Conservation (phyloP, 2,329 filamentous ascomycete genomes). For the Cladophialophora yegresii region DNA sequence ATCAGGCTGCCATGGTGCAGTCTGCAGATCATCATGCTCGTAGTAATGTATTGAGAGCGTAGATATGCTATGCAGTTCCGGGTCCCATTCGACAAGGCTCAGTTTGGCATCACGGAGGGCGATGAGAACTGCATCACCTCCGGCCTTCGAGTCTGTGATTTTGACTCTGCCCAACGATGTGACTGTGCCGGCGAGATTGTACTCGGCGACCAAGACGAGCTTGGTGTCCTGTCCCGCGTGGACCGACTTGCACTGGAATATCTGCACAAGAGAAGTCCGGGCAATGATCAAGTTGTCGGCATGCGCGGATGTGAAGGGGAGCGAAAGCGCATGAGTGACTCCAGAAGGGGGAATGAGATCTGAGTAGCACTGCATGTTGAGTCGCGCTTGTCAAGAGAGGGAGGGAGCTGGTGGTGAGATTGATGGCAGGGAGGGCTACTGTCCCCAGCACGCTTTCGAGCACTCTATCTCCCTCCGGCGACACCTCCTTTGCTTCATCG, state of each 20-base stretch:
- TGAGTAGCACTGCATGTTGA: constrained; percentile 90
- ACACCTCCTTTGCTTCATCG: neutral
- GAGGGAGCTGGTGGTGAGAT: neutral
- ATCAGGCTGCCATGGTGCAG: constrained; percentile 77
- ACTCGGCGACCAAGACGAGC: constrained; percentile 82
- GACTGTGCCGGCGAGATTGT: constrained; percentile 78
- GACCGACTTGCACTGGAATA: constrained; percentile 74
- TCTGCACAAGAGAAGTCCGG: constrained; percentile 88
- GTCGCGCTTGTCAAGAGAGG: neutral
- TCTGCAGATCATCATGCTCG: constrained; percentile 85
- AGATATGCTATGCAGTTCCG: constrained; percentile 72
- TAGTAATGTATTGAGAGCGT: constrained; percentile 98
- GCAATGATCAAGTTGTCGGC: constrained; percentile 86
- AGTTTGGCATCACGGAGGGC: constrained; percentile 90
- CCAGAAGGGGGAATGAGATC: constrained; percentile 93
- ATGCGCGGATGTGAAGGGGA: constrained; percentile 74
- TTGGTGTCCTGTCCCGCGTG: constrained; percentile 62
- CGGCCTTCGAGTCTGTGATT: constrained; percentile 69
- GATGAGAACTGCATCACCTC: constrained; percentile 79
- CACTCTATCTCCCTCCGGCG: neutral
- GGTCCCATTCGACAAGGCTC: constrained; percentile 91
- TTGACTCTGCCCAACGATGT: constrained; percentile 80
- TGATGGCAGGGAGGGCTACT: neutral
- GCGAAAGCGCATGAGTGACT: constrained; percentile 80
- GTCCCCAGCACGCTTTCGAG: neutral